These are phyloP conservation scores for Citrus australasica DNA, from an alignment of 345 rosid species.

Conservation along the genomic window DNA sequence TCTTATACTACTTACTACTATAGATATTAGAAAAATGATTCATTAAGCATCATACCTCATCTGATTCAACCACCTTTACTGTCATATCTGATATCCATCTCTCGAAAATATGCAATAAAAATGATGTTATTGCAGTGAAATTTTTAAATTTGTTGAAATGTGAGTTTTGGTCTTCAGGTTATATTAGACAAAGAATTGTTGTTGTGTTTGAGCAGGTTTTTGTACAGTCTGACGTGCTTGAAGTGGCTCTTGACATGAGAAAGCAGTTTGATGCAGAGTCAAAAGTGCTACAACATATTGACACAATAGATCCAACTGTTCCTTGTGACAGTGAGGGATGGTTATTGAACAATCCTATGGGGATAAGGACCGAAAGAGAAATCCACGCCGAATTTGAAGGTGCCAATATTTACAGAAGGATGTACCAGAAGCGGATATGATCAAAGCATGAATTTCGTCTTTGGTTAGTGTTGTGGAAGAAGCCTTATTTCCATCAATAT, in stretches of 20 bases:
- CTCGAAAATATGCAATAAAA: too few species aligned
- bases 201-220: constrained; percentile 50
- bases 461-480: neutral
- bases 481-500: neutral
- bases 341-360: constrained; percentile 73
- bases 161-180: neutral
- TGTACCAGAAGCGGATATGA: constrained; percentile 50
- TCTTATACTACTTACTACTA: neutral
- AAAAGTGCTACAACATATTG: constrained; percentile 41
- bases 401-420: constrained; percentile 68
- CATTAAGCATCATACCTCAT: neutral
- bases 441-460: neutral
- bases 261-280: constrained; percentile 59
- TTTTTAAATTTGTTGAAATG: neutral
- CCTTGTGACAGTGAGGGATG: constrained; percentile 61
- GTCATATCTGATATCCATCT: too few species aligned
- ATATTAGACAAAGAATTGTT: neutral
- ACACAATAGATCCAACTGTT: constrained; percentile 28
- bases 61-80: neutral
- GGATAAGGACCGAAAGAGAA: constrained; percentile 86
- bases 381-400: constrained; percentile 83
- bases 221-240: constrained; percentile 85
- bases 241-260: constrained; percentile 85
- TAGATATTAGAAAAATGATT: neutral
- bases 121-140: neutral